These are phyloP conservation scores for Aureobasidium sp. DNA, from an alignment of 2,329 filamentous ascomycete species.

Conservation along the genomic window DNA sequence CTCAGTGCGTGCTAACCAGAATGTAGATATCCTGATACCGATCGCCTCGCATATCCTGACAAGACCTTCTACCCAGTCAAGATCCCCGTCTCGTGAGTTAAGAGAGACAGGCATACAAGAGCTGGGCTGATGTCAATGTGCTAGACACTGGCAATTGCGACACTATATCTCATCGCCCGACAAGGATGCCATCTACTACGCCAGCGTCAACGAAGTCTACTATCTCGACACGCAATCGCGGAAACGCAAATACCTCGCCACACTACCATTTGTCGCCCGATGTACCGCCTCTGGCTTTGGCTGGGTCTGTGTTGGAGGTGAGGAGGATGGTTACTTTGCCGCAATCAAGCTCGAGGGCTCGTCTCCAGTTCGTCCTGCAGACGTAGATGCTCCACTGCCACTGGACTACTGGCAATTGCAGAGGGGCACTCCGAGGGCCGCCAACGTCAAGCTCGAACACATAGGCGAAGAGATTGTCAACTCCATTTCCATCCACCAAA, in stretches of 20 bases:
- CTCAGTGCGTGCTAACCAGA: neutral
- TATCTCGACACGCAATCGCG: conserved; percentile 55
- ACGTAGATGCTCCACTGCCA: conserved; percentile 51
- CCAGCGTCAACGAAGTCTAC: conserved; percentile 57
- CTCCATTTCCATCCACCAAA: conserved; percentile 55
- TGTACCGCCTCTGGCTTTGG: conserved; percentile 81
- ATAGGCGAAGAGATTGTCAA: conserved; percentile 59
- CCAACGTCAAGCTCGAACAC: conserved; percentile 46
- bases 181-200: conserved; percentile 74
- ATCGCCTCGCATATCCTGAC: conserved; percentile 35
- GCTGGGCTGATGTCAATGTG: neutral
- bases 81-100: conserved; percentile 41
- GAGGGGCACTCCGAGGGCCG: conserved; percentile 43
- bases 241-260: conserved; percentile 64
- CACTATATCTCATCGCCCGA: conserved; percentile 80
- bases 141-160: conserved; percentile 78
- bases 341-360: conserved; percentile 55
- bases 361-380: conserved; percentile 33
- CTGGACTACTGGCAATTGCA: conserved; percentile 30
- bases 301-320: conserved; percentile 83
- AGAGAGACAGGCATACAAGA: conserved; percentile 20
- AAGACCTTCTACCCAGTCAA: conserved; percentile 40
- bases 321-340: conserved; percentile 76
- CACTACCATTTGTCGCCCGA: conserved; percentile 62
- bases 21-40: conserved; percentile 37